These are phyloP conservation scores for Aleurites moluccanus DNA, from an alignment of 441 rosid species.

Conservation along the genomic window DNA sequence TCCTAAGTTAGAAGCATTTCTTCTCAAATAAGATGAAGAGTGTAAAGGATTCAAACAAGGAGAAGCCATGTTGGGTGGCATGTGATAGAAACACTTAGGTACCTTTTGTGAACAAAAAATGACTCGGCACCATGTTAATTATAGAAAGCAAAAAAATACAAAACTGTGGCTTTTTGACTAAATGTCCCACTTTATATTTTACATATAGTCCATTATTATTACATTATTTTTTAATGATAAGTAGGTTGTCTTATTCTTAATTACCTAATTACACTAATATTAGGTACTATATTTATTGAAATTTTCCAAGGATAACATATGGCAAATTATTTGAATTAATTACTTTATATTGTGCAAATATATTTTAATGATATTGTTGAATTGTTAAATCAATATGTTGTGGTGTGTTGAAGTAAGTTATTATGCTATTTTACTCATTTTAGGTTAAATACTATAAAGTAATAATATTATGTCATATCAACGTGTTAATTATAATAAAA, in stretches of 20 bases:
- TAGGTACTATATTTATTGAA: not conserved
- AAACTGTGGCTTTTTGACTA: constrained; percentile 31
- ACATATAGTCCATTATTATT: no score
- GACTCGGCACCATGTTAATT: constrained; percentile 18
- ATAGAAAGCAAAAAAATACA: constrained; percentile 22
- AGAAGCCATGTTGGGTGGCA: constrained; percentile 38
- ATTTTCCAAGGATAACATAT: not conserved
- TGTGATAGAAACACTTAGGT: constrained; percentile 35
- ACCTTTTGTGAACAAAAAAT: constrained; percentile 31
- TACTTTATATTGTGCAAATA: no score
- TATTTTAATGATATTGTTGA: no score
- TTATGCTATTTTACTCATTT: no score
- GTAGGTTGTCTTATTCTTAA: constrained; percentile 16
- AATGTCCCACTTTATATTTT: constrained; percentile 23
- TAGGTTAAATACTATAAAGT: no score
- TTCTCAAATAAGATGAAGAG: constrained; percentile 1
- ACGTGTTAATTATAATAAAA: no score
- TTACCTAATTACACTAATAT: no score
- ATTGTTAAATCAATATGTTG: no score
- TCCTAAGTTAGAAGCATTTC: constrained; percentile 2
- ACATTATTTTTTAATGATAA: constrained; percentile 1
- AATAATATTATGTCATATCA: no score
- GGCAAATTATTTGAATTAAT: no score
- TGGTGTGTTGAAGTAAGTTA: no score
- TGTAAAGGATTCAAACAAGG: constrained; percentile 9